Conservation (phyloP, 306 rosid genomes). For the Malus sylvestris region DNA sequence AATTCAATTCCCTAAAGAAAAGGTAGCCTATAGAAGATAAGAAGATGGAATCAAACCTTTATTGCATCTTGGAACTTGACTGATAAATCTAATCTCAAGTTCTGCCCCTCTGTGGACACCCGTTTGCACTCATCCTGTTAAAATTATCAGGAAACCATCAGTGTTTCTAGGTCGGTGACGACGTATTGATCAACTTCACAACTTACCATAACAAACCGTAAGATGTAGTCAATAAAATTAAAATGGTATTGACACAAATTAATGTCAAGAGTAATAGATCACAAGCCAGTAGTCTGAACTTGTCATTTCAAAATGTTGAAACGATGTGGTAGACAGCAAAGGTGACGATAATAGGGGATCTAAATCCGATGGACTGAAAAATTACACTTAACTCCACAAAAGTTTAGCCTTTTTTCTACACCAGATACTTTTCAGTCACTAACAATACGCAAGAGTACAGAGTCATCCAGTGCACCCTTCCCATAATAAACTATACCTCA, state of each 20-base stretch:
- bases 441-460: not conserved
- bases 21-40: not conserved
- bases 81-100: slow-evolving; percentile 80
- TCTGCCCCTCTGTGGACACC: slow-evolving; percentile 88
- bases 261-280: not conserved
- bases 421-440: not conserved
- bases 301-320: not conserved
- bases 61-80: slow-evolving; percentile 93
- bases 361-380: not conserved
- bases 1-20: not conserved
- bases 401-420: not conserved
- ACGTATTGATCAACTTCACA: not conserved
- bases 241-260: not conserved
- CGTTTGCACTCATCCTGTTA: slow-evolving; percentile 91
- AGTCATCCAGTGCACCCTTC: not conserved
- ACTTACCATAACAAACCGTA: not conserved
- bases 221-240: not conserved
- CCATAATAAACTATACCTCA: not conserved
- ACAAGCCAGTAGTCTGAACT: not conserved
- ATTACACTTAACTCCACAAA: not conserved
- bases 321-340: not conserved
- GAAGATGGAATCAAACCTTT: slow-evolving; percentile 41
- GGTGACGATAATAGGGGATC: not conserved
- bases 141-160: slow-evolving; percentile 19
- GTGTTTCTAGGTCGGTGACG: not conserved